Base-by-base conservation (phyloP, 2,329 filamentous ascomycete species). In the Beauveria asiatica region DNA sequence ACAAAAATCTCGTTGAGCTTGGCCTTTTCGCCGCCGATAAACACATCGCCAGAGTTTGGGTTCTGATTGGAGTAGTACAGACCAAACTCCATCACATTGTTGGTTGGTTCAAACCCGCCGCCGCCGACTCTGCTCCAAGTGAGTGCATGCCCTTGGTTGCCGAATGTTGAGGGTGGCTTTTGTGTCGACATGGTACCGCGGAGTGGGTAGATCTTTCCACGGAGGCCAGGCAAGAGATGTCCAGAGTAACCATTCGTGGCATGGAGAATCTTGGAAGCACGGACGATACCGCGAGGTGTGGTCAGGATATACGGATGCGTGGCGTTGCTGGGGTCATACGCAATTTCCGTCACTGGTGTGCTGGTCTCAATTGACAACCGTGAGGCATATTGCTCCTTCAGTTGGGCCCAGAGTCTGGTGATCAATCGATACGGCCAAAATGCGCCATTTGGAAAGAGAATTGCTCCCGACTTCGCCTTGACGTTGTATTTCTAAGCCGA, bases 231-330 rank as follows among this genome's bases (percentile, higher is more conserved):
- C 2, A 84, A 67, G 2, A 84, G 73, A 54, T 83, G 76, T 0
- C 76, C 69, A 0, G 78, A 73, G 64, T 79, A 78, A 2, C 72
- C 80, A 62, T 86, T 84, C 0, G 81, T 85, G 41, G 80, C 80
- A 62, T 85, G 80, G 1, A 85, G 73, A 6, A 86, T 70, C 54
- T 81, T 75, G 2, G 70, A 71, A 16, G 80, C 74, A 1, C 65
- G 66, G 13, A 84, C 73, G 0, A 46, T 63, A 0, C 81, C 82
- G 3, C 79, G 70, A 0, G 66, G 62, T 0, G 83, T 85, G 2
- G 67, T 62, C 1, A 84, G 59, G 1, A 68, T 63, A 63, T 79
- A 81, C 1, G 70, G 75, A 13, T 68, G 61, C 0, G 58, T 8
- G 13, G 62, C 8, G 11, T 57, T 33, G 1, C 42, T 19, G 57